phyloP scores from a whole-genome alignment of 345 rosid species.

The Gossypium bickii region DNA sequence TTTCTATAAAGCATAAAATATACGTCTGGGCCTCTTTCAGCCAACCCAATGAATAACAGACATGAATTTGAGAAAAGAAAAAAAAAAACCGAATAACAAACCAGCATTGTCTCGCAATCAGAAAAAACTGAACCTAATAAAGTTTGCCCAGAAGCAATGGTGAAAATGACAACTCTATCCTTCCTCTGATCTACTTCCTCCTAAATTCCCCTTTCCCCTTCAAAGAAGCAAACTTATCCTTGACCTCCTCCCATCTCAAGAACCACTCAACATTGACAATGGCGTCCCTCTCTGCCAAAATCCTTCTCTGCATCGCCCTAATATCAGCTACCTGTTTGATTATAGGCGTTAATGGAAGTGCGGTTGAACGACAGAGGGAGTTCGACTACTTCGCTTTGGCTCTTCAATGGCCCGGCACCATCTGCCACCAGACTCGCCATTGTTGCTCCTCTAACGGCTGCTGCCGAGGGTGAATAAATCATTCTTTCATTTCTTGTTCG shows the following conservation, averaged over 20 bases:
- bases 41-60: no score
- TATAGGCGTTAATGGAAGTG: slow-evolving; percentile 4
- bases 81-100: no score
- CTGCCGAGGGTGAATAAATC: slow-evolving; percentile 55
- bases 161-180: no score
- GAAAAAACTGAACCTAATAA: no score
- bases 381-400: slow-evolving; percentile 85
- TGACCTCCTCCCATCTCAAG: no score
- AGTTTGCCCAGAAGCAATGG: no score
- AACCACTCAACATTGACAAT: not conserved
- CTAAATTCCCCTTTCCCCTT: no score
- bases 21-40: no score
- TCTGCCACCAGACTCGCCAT: slow-evolving; percentile 61
- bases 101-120: no score
- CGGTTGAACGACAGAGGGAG: slow-evolving; percentile 49
- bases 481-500: not conserved
- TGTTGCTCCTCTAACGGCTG: slow-evolving; percentile 88
- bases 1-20: no score
- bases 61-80: no score
- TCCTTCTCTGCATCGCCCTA: not conserved
- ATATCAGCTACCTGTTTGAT: not conserved
- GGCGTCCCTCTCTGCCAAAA: slow-evolving; percentile 22
- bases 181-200: no score
- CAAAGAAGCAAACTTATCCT: not conserved
- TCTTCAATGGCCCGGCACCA: slow-evolving; percentile 86